Evolutionary conservation across 345 rosid genomes (phyloP), one percentile per base, ranked within the genome.

Genomic region (Brassica rapa): DNA sequence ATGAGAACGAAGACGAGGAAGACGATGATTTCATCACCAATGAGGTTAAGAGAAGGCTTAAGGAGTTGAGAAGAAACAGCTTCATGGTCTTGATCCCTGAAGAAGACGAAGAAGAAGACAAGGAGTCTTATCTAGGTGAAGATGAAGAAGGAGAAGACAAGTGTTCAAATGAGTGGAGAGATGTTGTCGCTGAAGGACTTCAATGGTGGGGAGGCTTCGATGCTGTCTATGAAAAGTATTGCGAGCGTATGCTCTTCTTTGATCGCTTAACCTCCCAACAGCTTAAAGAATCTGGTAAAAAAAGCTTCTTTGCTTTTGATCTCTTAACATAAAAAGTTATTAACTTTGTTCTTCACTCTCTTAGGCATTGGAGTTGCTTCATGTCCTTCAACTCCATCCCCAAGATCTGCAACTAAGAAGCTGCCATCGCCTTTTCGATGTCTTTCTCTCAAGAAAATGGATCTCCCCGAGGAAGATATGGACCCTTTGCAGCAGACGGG

Each of bases 181-280:
- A 93, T 79, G 90, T 90, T 7, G 99, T 90, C 72, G 96, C 91
- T 16, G 92, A 93, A 79, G 97, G 89, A 51, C 87, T 93, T 71
- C 91, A 87, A 76, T 93, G 96, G 99, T 95, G 99, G 98, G 91
- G 91, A 56, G 98, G 97, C 6, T 91, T 95, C 80, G 96, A 93
- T 87, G 90, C 87, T 80, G 86, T 93, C 12, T 91, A 95, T 82
- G 96, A 86, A 49, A 91, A 89, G 85, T 95, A 95, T 76, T 88
- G 94, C 10, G 96, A 93, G 71, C 78, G 91, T 60, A 95, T 95
- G 97, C 84, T 95, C 72, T 90, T 86, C 86, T 95, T 88, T 72
- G 97, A 91, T 84, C 85, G 88, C 24, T 82, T 89, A 78, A 91
- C 88, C 78, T 83, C 86, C 25, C 91, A 83, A 59, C 96, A 88